Conservation (phyloP, 768 basidiomycete genomes). For the Suillus bovinus region DNA sequence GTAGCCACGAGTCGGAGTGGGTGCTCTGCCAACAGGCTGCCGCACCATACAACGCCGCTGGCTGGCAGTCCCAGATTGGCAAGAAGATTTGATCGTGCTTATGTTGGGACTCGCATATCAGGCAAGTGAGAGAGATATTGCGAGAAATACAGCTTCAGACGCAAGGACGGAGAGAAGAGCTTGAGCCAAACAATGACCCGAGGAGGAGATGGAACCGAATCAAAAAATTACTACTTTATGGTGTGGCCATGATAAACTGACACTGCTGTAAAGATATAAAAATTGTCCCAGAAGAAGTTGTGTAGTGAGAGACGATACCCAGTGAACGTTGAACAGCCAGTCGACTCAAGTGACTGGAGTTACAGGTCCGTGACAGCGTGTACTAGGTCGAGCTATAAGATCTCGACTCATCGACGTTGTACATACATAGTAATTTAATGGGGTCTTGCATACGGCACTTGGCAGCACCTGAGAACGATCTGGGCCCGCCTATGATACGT, state of each 20-base stretch:
- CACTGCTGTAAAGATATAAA: too few relatives aligned
- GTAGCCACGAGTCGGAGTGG: neutral
- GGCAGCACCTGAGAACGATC: neutral
- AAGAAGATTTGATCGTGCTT: neutral
- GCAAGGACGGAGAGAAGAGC: too few relatives aligned
- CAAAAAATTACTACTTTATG: neutral
- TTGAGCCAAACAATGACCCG: neutral
- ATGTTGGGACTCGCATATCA: too few relatives aligned
- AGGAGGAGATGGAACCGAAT: neutral
- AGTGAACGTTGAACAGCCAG: neutral
- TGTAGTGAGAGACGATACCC: too few relatives aligned
- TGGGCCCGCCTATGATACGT: too few relatives aligned
- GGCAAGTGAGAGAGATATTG: too few relatives aligned
- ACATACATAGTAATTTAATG: too few relatives aligned
- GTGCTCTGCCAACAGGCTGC: neutral
- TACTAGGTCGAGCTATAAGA: too few relatives aligned
- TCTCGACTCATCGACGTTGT: too few relatives aligned
- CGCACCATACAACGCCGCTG: neutral
- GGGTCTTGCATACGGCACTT: too few relatives aligned
- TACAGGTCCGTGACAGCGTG: neutral
- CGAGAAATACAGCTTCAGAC: neutral
- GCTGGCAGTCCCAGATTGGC: neutral
- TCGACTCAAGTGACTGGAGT: too few relatives aligned
- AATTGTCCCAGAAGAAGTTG: too few relatives aligned
- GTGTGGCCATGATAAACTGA: neutral